A percentile compares a stretch with the other conserved stretches of the same genome.
Evolutionary conservation across 2,329 filamentous ascomycete species (phyloP).

Genomic region (Xylaria sp.): DNA sequence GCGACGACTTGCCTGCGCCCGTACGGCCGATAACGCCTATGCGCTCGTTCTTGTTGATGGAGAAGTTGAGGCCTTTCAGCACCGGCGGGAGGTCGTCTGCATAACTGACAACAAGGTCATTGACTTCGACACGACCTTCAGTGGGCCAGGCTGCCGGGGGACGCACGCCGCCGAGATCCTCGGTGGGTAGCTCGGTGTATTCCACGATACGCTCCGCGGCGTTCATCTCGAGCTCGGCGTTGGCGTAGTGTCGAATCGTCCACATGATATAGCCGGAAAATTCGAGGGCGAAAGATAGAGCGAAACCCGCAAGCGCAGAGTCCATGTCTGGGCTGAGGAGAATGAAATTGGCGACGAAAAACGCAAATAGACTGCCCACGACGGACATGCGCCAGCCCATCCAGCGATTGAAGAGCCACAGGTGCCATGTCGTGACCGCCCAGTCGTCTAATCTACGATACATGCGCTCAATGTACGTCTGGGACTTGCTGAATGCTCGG

Average conservation of each 20-base stretch:
- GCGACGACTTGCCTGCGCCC: constrained; percentile 80
- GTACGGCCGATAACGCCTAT: constrained; percentile 83
- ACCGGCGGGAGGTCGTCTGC: constrained; percentile 77
- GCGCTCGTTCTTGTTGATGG: constrained; percentile 73
- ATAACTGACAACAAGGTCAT: constrained; percentile 77
- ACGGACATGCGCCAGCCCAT: constrained; percentile 77
- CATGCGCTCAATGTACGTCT: constrained; percentile 76
- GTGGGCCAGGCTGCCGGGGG: constrained; percentile 80
- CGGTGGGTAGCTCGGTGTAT: constrained; percentile 75
- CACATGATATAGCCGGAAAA: constrained; percentile 73
- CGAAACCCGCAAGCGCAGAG: constrained; percentile 79
- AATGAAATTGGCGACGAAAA: constrained; percentile 72
- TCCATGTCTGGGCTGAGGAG: constrained; percentile 71
- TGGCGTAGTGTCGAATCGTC: constrained; percentile 56
- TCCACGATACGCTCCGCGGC: constrained; percentile 80
- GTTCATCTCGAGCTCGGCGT: constrained; percentile 82
- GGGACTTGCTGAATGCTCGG: constrained; percentile 76
- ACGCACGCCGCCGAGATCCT: constrained; percentile 69
- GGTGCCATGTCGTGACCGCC: constrained; percentile 71
- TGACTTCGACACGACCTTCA: constrained; percentile 77
- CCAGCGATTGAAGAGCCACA: constrained; percentile 82
- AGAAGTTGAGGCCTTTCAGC: constrained; percentile 75
- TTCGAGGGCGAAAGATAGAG: constrained; percentile 77
- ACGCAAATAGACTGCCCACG: constrained; percentile 75
- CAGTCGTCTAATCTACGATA: constrained; percentile 75